A percentile compares a stretch with the other conserved stretches of the same genome.
Evolutionary conservation across 2,329 filamentous ascomycete genomes (phyloP).

Genomic region (Penicillium sp.): DNA sequence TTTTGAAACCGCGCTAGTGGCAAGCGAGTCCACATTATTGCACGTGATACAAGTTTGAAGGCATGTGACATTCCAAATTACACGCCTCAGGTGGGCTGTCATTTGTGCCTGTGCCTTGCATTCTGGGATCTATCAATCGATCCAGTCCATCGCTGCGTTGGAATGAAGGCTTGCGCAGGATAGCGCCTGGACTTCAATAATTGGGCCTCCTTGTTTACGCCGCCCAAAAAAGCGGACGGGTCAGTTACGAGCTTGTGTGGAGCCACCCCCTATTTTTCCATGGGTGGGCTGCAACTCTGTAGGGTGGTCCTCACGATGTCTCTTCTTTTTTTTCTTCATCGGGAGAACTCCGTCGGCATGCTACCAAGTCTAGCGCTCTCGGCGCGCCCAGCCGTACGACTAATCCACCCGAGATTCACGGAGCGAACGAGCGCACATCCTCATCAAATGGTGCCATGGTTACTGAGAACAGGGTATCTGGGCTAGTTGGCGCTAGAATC

Average conservation of each 20-base stretch:
- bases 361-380: neutral
- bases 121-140: constrained; percentile 4
- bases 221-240: constrained; percentile 10
- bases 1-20: constrained; percentile 16
- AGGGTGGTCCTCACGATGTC: neutral
- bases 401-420: constrained; percentile 11
- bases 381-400: neutral
- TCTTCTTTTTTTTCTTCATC: neutral
- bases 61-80: neutral
- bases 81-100: neutral
- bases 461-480: constrained; percentile 6
- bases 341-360: constrained; percentile 1
- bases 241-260: constrained; percentile 22
- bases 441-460: constrained; percentile 28
- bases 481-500: constrained; percentile 24
- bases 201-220: constrained; percentile 16
- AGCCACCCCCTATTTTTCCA: constrained; percentile 19
- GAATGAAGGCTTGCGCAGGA: constrained; percentile 1
- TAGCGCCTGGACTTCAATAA: constrained; percentile 15
- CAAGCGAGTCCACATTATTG: neutral
- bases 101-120: constrained; percentile 10
- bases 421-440: constrained; percentile 18
- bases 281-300: constrained; percentile 10
- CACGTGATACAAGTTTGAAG: neutral
- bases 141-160: neutral